Evolutionary conservation across 306 rosid species (phyloP), one percentile per base, ranked within the genome.

Genomic region (Trifolium subterraneum): DNA sequence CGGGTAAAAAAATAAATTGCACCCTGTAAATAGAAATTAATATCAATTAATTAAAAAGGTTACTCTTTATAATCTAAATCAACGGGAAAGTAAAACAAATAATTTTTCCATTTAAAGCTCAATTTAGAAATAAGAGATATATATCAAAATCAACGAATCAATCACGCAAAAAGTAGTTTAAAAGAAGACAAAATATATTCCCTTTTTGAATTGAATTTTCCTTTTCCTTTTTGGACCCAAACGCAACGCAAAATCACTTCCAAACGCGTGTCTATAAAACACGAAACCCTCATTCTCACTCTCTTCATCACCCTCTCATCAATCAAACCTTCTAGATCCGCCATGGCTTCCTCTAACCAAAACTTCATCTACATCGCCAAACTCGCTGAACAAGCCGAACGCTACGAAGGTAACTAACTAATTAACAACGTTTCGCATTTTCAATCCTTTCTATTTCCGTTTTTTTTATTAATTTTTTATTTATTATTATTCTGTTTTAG

Each of bases 381-480:
- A 85, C 88, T 88, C 29, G 86, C 90, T n/a, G 90, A 88, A 66
- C 90, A 88, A 68, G 92, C 92, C 33, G 92, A 88, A 69, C 92
- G 92, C 81, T 86, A 88, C 59, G 92, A 88, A 42, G 71, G 71
- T 66, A 42, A 85, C 0, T 1, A 35, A 36, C 31, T 23, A n/a
- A n/a, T n/a, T n/a, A n/a, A n/a, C n/a, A n/a, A n/a, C n/a, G n/a
- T 62, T 38, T 51, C 36, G 47, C 5, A 54, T 8, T 27, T 10
- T 23, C 70, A n/a, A n/a, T n/a, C 5, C 4, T 27, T 29, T 4
- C 33, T 1, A 0, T 29, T 29, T 29, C 1, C 33, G 6, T 4
- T 29, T 29, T 29, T 29, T 6, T 4, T 23, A 19, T 19, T 22
- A 1, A 2, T 7, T 19, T 16, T 29, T 16, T 52, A 8, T 8